A percentile compares a stretch with the other conserved stretches of the same genome.
phyloP scores from a whole-genome alignment of 2,329 filamentous ascomycete species.

The Trichoderma citrinoviride region DNA sequence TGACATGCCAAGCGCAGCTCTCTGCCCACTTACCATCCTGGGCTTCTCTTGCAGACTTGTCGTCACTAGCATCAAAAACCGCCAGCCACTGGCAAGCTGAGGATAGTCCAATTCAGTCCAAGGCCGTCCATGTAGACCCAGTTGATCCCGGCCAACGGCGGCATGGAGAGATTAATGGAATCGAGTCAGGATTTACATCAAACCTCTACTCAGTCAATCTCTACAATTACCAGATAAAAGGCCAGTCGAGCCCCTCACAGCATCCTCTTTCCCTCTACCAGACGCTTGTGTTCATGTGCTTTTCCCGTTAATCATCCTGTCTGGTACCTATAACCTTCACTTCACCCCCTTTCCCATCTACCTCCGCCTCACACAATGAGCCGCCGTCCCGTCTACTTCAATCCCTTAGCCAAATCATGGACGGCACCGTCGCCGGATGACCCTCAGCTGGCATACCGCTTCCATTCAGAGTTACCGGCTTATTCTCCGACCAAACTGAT shows the following conservation, averaged over 20 bases:
- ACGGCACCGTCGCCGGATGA: constrained; percentile 1
- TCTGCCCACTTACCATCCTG: background rate
- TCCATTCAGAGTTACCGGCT: constrained; percentile 38
- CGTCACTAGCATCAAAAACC: background rate
- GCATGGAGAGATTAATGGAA: background rate
- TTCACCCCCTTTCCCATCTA: background rate
- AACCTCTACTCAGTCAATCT: no score
- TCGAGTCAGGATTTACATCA: background rate
- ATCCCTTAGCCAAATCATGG: constrained; percentile 22
- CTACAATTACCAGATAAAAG: background rate
- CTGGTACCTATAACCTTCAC: background rate
- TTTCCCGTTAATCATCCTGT: background rate
- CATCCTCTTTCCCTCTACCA: background rate
- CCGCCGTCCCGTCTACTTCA: constrained; percentile 23
- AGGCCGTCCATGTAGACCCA: no score
- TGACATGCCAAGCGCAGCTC: background rate
- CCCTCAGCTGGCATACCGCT: constrained; percentile 16
- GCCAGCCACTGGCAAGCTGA: background rate
- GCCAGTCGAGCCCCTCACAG: no score
- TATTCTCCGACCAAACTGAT: constrained; percentile 49
- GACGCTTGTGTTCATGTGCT: background rate
- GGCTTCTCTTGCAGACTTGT: constrained; percentile 7
- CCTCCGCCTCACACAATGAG: background rate
- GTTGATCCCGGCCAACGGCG: background rate
- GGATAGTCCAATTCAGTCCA: background rate